Conservation (phyloP, 768 basidiomycete genomes). For the Tylopilus felleus region DNA sequence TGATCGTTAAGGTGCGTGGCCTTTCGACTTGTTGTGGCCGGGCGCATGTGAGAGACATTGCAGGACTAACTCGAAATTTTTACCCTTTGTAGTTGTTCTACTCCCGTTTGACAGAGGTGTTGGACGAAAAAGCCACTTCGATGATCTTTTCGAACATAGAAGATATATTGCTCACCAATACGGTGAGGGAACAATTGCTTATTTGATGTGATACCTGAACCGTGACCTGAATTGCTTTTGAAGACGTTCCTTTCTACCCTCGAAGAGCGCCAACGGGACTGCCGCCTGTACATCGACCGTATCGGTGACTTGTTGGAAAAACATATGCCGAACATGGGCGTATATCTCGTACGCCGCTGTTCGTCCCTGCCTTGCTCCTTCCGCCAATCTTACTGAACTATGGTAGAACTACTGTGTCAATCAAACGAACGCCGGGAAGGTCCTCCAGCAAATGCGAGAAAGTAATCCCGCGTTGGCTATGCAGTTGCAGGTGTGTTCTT, state of each 20-base stretch:
- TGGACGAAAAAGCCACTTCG: constrained; percentile 73
- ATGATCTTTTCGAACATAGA: constrained; percentile 93
- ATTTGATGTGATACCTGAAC: neutral
- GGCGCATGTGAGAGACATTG: neutral
- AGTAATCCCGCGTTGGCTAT: constrained; percentile 60
- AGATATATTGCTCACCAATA: constrained; percentile 86
- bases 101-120: constrained; percentile 63
- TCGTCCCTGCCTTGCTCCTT: neutral
- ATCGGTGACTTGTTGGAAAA: constrained; percentile 81
- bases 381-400: neutral
- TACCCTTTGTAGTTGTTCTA: constrained; percentile 67
- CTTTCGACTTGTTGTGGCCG: neutral
- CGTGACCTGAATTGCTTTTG: neutral
- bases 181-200: constrained; percentile 43
- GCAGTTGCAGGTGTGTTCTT: constrained; percentile 58
- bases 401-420: constrained; percentile 86
- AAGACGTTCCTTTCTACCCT: constrained; percentile 83
- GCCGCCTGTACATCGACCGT: constrained; percentile 84
- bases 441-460: constrained; percentile 69
- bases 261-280: constrained; percentile 88
- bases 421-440: constrained; percentile 72
- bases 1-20: constrained; percentile 77
- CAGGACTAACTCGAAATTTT: neutral
- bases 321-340: constrained; percentile 72
- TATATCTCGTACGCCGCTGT: constrained; percentile 63